Base-by-base conservation (phyloP, 352 stramenopile species). In the Phytopythium boreale region DNA sequence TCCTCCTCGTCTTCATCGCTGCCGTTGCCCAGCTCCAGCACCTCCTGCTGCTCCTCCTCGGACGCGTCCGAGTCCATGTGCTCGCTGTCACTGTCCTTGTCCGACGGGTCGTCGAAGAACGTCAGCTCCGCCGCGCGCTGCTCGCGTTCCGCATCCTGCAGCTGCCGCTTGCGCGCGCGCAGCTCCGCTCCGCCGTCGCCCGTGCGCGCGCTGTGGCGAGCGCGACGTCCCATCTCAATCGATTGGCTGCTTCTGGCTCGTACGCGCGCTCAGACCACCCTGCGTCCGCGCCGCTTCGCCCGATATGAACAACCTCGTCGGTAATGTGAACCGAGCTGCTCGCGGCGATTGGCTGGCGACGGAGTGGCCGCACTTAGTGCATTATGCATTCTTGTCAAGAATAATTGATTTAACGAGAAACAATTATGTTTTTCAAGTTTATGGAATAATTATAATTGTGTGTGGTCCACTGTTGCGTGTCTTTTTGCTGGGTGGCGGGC, bases 71-170 rank as follows among this genome's bases (percentile, higher is more conserved):
- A 90, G 65, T 76, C 73, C 7, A 72, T 70, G 39, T 76, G 73
- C 47, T 89, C 81, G 50, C 70, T 81, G 58, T 77, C 72, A 63
- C 79, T 76, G 34, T 95, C 84, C 64, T 89, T 77, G 44, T 90
- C 84, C 2, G 87, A 95, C 59, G 87, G 87, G 47, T 95, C 83
- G 65, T 93, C 87, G 58, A 83, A 91, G 75, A 95, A 93, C 64
- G 82, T 77, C n/a, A 95, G 72, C 76, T 95, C 84, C 44, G 80
- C 80, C 2, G 78, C 49, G 60, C 92, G 79, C 56, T 92, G 73
- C 22, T 66, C 80, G 27, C 75, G 68, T 70, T 90, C 68, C 10
- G 82, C 84, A 0, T 72, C 73, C 51, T 89, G 83, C 27, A 90
- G 61, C 61, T 89, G 72, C 64, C 84, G 67, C 63, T 91, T 87